Evolutionary conservation across 2,329 filamentous ascomycete species (phyloP).

Genomic region (Emergomyces orientalis): DNA sequence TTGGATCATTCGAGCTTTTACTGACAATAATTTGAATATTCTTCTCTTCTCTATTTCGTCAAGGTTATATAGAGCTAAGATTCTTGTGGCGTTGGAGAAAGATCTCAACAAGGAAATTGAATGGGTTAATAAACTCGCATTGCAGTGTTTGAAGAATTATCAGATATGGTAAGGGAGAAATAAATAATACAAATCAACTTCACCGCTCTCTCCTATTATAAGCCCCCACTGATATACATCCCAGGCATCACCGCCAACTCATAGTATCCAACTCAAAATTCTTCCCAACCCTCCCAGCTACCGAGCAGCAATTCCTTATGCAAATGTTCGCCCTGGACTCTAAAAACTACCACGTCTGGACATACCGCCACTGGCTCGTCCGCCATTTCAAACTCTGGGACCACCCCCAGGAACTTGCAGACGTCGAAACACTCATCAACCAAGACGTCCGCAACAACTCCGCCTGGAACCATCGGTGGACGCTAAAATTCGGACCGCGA

Average conservation of each 20-base stretch:
- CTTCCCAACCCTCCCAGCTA: constrained; percentile 49
- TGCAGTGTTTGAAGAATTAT: constrained; percentile 90
- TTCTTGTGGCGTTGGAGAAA: constrained; percentile 57
- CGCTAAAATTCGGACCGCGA: constrained; percentile 67
- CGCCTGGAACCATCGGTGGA: constrained; percentile 96
- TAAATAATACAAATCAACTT: neutral
- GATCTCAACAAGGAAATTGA: constrained; percentile 61
- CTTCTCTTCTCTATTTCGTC: constrained; percentile 8
- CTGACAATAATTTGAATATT: neutral
- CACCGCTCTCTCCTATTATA: constrained; percentile 38
- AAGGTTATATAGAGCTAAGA: constrained; percentile 76
- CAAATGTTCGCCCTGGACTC: constrained; percentile 75
- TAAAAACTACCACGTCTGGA: constrained; percentile 99
- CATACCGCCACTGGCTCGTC: constrained; percentile 75
- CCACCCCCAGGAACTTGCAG: constrained; percentile 53
- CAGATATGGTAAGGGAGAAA: constrained; percentile 67
- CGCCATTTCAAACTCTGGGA: constrained; percentile 52
- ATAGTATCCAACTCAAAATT: constrained; percentile 41
- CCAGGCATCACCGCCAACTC: constrained; percentile 51
- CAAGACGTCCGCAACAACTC: constrained; percentile 90
- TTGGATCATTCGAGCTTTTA: neutral
- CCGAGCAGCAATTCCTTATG: constrained; percentile 66
- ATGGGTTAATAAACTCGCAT: constrained; percentile 78
- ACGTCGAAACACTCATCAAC: constrained; percentile 62
- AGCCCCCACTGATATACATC: constrained; percentile 35